These are phyloP conservation scores for Pestalotiopsis sp. DNA, from an alignment of 2,329 filamentous ascomycete species.

Conservation along the genomic window DNA sequence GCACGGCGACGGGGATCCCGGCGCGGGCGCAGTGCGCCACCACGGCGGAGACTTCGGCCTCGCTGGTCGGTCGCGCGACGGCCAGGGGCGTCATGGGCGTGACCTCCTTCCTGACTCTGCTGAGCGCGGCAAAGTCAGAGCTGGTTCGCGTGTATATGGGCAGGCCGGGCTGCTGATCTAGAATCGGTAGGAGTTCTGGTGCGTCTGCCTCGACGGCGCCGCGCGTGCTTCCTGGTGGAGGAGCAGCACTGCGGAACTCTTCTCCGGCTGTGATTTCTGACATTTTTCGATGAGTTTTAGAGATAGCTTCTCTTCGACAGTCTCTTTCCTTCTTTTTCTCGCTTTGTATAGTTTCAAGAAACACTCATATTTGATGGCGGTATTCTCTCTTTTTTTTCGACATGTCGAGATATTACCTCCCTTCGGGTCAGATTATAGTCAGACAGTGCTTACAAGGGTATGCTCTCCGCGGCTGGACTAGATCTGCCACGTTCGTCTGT, in stretches of 20 bases:
- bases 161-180: not conserved
- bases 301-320: too few relatives aligned
- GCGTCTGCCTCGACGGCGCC: not conserved
- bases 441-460: too few relatives aligned
- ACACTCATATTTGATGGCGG: too few relatives aligned
- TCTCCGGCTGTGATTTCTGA: constrained; percentile 1
- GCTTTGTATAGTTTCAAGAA: too few relatives aligned
- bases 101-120: not conserved
- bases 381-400: not conserved
- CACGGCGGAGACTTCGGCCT: not conserved
- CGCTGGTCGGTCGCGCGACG: constrained; percentile 1
- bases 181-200: not conserved
- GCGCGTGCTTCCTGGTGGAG: not conserved
- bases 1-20: constrained; percentile 5
- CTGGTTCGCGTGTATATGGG: constrained; percentile 1
- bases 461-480: too few relatives aligned
- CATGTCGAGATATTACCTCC: not conserved
- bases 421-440: not conserved
- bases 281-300: not conserved
- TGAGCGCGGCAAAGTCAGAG: not conserved
- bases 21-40: not conserved
- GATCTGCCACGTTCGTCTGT: not conserved
- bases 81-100: constrained; percentile 7
- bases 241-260: not conserved
- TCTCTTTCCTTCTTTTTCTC: not conserved